Conservation (phyloP, 768 basidiomycete genomes). For the Boletus insuetus region DNA sequence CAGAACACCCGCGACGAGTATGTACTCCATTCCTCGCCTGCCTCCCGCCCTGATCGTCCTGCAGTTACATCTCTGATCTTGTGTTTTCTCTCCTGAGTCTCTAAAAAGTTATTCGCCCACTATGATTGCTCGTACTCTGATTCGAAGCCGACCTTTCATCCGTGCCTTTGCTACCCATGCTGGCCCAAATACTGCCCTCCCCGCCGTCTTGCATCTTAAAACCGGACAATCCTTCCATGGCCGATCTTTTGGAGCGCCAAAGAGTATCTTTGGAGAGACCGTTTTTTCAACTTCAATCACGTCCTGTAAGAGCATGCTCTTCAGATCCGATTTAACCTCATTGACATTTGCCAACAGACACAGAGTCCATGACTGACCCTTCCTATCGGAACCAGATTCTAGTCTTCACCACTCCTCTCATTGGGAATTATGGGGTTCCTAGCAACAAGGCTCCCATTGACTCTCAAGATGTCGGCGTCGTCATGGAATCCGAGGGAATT, state of each 20-base stretch:
- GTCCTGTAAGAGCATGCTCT: constrained; percentile 62
- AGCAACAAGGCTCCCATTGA: constrained; percentile 70
- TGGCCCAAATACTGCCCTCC: constrained; percentile 45
- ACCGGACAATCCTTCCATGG: constrained; percentile 92
- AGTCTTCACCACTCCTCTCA: constrained; percentile 97
- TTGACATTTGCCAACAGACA: constrained; percentile 55
- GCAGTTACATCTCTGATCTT: constrained; percentile 87
- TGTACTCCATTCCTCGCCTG: constrained; percentile 22
- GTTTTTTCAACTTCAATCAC: constrained; percentile 99
- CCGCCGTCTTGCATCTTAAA: constrained; percentile 89
- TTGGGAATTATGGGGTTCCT: constrained; percentile 98
- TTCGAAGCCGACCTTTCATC: constrained; percentile 47
- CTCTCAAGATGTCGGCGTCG: constrained; percentile 75
- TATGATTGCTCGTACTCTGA: constrained; percentile 59
- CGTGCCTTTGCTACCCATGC: constrained; percentile 71
- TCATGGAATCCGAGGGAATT: constrained; percentile 85
- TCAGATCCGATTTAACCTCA: constrained; percentile 1
- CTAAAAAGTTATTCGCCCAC: constrained; percentile 29
- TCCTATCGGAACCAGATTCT: constrained; percentile 98
- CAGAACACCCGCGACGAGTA: constrained; percentile 89
- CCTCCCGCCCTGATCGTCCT: constrained; percentile 22
- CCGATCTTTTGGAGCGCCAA: constrained; percentile 83
- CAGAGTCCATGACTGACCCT: constrained; percentile 99
- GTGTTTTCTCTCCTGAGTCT: constrained; percentile 69
- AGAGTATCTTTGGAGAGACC: constrained; percentile 91